Conservation (phyloP, 139 green algal species). For the Coccomyxa sp. region DNA sequence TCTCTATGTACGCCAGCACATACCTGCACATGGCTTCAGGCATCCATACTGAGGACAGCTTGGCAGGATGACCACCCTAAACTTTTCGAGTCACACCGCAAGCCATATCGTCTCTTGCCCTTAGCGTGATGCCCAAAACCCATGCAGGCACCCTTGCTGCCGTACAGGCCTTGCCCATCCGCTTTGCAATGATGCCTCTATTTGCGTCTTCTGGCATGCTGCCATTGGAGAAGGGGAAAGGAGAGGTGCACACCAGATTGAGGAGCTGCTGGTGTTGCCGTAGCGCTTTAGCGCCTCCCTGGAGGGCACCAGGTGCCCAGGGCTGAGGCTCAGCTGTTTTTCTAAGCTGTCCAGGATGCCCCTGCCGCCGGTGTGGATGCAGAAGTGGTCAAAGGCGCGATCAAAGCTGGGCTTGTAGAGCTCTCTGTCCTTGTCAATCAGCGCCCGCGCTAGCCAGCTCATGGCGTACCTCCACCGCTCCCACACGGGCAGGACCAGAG, state of each 20-base stretch:
- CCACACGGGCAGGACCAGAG: conserved; percentile 87
- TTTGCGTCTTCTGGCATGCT: neutral
- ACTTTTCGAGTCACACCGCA: no score
- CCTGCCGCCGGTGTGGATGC: conserved; percentile 64
- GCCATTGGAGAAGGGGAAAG: neutral
- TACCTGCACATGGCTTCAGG: conserved; percentile 55
- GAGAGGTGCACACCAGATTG: conserved; percentile 23
- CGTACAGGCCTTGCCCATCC: neutral
- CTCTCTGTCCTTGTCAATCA: conserved; percentile 19
- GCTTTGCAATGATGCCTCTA: neutral
- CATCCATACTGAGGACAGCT: no score
- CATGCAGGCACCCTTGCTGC: neutral
- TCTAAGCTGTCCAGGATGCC: conserved; percentile 73
- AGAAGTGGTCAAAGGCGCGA: conserved; percentile 80
- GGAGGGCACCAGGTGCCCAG: conserved; percentile 40
- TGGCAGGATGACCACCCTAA: no score
- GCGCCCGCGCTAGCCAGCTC: conserved; percentile 72
- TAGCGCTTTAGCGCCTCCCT: conserved; percentile 56
- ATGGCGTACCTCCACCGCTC: conserved; percentile 89
- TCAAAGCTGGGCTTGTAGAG: conserved; percentile 77
- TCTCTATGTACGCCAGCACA: conserved; percentile 76
- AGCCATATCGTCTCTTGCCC: no score
- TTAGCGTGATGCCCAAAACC: no score
- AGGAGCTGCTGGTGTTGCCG: conserved; percentile 80
- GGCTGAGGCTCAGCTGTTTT: conserved; percentile 62